A percentile compares a stretch with the other conserved stretches of the same genome.
Conservation (phyloP, 306 rosid genomes). For the Lupinus albus region DNA sequence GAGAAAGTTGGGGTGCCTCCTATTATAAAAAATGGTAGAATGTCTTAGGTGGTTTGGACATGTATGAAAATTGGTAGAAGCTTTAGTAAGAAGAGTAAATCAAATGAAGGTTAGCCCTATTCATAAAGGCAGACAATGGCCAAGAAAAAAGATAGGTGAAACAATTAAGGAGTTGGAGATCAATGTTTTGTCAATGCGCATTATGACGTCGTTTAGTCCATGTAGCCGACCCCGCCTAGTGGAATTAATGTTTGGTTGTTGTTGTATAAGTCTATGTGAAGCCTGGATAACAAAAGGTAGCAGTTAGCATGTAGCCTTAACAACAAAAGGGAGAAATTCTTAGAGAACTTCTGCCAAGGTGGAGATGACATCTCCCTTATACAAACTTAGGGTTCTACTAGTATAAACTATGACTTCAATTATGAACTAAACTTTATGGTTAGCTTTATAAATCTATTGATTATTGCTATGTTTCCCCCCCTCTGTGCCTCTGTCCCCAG, state of each 20-base stretch:
- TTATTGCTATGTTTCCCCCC: conserved; percentile 9
- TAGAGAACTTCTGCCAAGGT: neutral
- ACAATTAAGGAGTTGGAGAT: too few species aligned
- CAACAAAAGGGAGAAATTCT: neutral
- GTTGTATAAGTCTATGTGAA: neutral
- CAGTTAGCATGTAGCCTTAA: conserved; percentile 1
- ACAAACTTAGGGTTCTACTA: neutral
- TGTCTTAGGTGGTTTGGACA: too few species aligned
- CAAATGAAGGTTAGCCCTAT: too few species aligned
- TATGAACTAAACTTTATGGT: neutral
- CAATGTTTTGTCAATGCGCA: too few species aligned
- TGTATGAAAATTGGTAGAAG: too few species aligned
- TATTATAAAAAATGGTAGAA: too few species aligned
- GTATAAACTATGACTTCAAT: neutral
- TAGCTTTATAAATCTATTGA: neutral
- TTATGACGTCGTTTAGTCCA: too few species aligned
- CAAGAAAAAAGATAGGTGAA: too few species aligned
- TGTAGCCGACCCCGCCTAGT: too few species aligned
- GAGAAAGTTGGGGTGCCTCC: too few species aligned
- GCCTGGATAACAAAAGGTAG: conserved; percentile 16
- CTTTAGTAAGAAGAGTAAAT: too few species aligned
- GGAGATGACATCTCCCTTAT: neutral
- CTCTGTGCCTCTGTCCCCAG: neutral
- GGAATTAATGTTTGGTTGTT: neutral
- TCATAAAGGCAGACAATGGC: too few species aligned